Evolutionary conservation across 257 asterid species (phyloP), one percentile per base, ranked within the genome.

Genomic region (Voacanga thouarsii): DNA sequence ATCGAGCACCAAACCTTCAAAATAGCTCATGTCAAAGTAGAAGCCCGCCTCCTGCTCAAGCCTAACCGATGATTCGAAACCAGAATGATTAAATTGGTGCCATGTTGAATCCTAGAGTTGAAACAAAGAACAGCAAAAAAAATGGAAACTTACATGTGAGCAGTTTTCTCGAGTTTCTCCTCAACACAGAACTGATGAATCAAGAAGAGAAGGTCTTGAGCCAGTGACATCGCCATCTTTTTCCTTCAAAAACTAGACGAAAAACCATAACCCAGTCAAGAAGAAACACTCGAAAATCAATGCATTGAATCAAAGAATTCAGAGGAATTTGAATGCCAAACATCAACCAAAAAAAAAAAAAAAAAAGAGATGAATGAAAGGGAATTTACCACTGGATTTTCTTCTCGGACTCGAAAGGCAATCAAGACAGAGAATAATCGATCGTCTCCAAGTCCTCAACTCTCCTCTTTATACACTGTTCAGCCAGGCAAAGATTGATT

Each of bases 31-130:
- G 82, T 93, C 88, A 59, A 91, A 91, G 88, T 86, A 93, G 82
- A 82, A 80, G 23, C 90, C 89, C 0, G 94, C 80, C 86, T 93
- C 98, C 82, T 85, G 90, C 90, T 90, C 92, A 72, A 93, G 91
- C 90, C 98, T 93, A 74, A 77, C 6, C 60, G 16, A 14, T 19
- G 28, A 71, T 61, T 18, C 30, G 56, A 9, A 63, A 63, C 41
- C 67, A 79, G 75, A 72, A 76, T 7, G 3, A 47, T 26, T n/a
- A 23, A 23, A 65, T 12, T 23, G 33, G 39, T 23, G 24, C 74
- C 70, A 53, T 44, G 21, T 9, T 14, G 21, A 7, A 9, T 8
- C 45, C 14, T 18, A 49, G 12, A 50, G 43, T n/a, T n/a, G 21
- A 8, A 71, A 44, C 19, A 45, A 50, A 63, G 3, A 23, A 79